Conservation (phyloP, 371 early-diverging fungal species). For the Basidiobolus meristosporus region DNA sequence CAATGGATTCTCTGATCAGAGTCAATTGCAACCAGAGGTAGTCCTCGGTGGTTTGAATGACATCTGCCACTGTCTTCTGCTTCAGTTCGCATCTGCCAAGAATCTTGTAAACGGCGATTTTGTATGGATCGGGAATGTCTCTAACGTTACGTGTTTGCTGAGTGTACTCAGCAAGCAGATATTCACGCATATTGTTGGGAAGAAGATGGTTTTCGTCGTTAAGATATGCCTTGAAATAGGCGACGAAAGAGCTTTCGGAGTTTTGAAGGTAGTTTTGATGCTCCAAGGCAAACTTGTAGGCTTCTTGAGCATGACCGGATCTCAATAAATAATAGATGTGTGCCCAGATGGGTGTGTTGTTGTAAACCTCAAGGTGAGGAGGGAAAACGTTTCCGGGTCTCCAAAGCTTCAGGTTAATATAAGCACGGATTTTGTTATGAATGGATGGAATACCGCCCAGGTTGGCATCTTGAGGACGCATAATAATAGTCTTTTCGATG, state of each 20-base stretch:
- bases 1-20: constrained; percentile 4
- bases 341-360: constrained; percentile 62
- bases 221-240: constrained; percentile 45
- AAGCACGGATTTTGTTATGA: constrained; percentile 38
- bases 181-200: constrained; percentile 19
- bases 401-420: constrained; percentile 32
- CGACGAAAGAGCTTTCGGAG: constrained; percentile 32
- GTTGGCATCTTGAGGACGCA: constrained; percentile 33
- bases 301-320: constrained; percentile 39
- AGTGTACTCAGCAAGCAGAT: constrained; percentile 33
- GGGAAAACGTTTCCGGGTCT: constrained; percentile 3
- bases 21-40: constrained; percentile 56
- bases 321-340: constrained; percentile 61
- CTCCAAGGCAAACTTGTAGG: constrained; percentile 33
- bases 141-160: constrained; percentile 21
- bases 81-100: constrained; percentile 71
- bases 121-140: constrained; percentile 56
- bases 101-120: constrained; percentile 66
- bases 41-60: constrained; percentile 53
- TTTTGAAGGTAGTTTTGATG: constrained; percentile 20
- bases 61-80: constrained; percentile 30
- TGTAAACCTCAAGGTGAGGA: constrained; percentile 17
- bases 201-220: constrained; percentile 17
- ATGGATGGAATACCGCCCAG: constrained; percentile 54
- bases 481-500: constrained; percentile 27